These are phyloP conservation scores for Gyromitra esculenta DNA, from an alignment of 2,329 filamentous ascomycete genomes.

Conservation along the genomic window DNA sequence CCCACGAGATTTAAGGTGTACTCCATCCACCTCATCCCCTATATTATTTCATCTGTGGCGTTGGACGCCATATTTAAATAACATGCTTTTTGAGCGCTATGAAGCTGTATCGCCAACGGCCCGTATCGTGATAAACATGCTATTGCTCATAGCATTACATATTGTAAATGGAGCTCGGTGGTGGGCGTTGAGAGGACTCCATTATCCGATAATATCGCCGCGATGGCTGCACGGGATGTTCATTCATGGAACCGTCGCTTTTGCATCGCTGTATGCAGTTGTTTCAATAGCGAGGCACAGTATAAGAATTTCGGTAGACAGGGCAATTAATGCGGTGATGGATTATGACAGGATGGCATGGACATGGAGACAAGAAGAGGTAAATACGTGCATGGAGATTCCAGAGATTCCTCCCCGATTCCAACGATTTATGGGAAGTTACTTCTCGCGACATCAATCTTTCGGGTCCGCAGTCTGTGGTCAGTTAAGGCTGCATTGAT, in stretches of 20 bases:
- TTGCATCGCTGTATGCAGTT: constrained; percentile 24
- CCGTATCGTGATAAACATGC: constrained; percentile 10
- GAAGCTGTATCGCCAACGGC: constrained; percentile 23
- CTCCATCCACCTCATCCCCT: not conserved
- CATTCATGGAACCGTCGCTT: constrained; percentile 19
- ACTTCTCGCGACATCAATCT: constrained; percentile 22
- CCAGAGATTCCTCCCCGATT: not conserved
- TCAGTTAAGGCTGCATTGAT: constrained; percentile 24
- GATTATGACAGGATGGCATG: constrained; percentile 10
- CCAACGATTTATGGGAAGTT: constrained; percentile 10
- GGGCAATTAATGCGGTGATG: not conserved
- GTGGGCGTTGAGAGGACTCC: constrained; percentile 18
- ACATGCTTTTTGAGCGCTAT: constrained; percentile 18
- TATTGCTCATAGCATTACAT: not conserved
- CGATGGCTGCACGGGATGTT: constrained; percentile 18
- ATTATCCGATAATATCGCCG: constrained; percentile 8
- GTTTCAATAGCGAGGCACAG: constrained; percentile 26
- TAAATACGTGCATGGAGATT: not conserved
- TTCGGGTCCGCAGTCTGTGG: constrained; percentile 28
- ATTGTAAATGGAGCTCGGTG: not conserved
- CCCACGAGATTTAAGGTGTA: not conserved
- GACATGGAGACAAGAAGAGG: constrained; percentile 32
- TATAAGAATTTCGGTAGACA: constrained; percentile 8
- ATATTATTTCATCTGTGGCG: not conserved
- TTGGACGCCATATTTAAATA: not conserved